A percentile compares a stretch with the other conserved stretches of the same genome.
Conservation (phyloP, 78 protist species). For the Isochrysis galbana region DNA sequence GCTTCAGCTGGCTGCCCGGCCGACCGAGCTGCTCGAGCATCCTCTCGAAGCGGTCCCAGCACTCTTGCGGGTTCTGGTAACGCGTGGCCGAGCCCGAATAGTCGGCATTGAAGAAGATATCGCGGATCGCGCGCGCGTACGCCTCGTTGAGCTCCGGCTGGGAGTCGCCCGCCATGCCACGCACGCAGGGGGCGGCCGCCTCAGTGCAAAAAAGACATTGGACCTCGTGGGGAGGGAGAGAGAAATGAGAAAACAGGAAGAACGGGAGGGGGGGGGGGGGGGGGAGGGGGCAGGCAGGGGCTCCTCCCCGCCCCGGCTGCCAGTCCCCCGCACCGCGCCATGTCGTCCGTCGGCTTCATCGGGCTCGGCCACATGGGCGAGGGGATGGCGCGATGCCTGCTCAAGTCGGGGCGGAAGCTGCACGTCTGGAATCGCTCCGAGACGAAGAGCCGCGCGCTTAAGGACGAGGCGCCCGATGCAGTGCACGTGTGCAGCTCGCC, state of each 20-base stretch:
- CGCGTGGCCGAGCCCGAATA: background rate
- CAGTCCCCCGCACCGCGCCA: no score
- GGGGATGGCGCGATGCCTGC: conserved; percentile 32
- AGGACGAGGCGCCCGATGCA: background rate
- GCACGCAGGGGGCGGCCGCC: no score
- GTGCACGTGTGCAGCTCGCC: background rate
- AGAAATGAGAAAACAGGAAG: no score
- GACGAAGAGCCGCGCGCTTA: background rate
- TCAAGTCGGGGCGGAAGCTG: background rate
- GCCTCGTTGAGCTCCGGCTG: no score
- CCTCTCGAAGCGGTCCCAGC: background rate
- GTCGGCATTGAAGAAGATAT: background rate
- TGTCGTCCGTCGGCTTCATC: conserved; percentile 43
- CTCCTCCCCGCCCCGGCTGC: no score
- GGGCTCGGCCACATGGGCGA: conserved; percentile 60
- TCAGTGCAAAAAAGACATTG: no score
- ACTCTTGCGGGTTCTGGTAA: background rate
- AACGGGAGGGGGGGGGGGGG: no score
- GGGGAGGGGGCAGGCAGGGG: no score
- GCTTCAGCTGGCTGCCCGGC: background rate
- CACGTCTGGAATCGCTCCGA: conserved; percentile 15
- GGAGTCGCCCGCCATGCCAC: no score
- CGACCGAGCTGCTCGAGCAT: background rate
- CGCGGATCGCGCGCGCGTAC: background rate
- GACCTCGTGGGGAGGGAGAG: no score